A percentile compares a stretch with the other conserved stretches of the same genome.
Evolutionary conservation across 2,329 filamentous ascomycete genomes (phyloP).

Genomic region (Cladosporium sp.): DNA sequence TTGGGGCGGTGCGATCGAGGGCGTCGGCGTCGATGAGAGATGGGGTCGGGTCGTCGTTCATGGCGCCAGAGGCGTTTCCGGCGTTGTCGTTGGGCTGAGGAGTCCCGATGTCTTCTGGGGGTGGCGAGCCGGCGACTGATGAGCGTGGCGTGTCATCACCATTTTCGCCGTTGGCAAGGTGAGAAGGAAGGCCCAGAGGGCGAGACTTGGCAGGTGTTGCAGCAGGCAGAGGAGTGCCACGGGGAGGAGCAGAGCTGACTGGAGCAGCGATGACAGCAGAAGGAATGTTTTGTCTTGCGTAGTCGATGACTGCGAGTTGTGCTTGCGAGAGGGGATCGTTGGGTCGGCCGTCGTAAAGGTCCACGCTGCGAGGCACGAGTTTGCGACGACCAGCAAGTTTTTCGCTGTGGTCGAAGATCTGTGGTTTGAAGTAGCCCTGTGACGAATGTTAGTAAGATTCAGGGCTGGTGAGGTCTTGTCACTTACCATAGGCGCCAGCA

Average conservation of each 20-base stretch:
- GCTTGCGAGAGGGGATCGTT: conserved; percentile 88
- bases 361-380: conserved; percentile 82
- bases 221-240: conserved; percentile 28
- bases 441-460: not conserved
- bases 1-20: conserved; percentile 77
- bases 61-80: conserved; percentile 35
- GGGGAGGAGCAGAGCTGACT: conserved; percentile 48
- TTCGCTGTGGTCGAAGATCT: conserved; percentile 76
- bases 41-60: conserved; percentile 43
- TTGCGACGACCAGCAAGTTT: conserved; percentile 81
- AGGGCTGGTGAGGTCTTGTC: too few species aligned
- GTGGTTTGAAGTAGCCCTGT: conserved; percentile 81
- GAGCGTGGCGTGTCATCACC: conserved; percentile 76
- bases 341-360: conserved; percentile 88
- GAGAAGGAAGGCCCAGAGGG: conserved; percentile 65
- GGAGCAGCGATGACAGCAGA: conserved; percentile 41
- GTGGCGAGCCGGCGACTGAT: conserved; percentile 84
- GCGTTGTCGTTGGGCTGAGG: conserved; percentile 53
- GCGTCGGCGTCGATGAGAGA: conserved; percentile 56
- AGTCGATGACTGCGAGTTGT: conserved; percentile 66
- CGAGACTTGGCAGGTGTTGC: conserved; percentile 33
- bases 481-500: conserved; percentile 78
- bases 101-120: conserved; percentile 72
- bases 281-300: conserved; percentile 46
- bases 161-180: conserved; percentile 66